phyloP scores from a whole-genome alignment of 345 rosid species.

The Salix udensis region DNA sequence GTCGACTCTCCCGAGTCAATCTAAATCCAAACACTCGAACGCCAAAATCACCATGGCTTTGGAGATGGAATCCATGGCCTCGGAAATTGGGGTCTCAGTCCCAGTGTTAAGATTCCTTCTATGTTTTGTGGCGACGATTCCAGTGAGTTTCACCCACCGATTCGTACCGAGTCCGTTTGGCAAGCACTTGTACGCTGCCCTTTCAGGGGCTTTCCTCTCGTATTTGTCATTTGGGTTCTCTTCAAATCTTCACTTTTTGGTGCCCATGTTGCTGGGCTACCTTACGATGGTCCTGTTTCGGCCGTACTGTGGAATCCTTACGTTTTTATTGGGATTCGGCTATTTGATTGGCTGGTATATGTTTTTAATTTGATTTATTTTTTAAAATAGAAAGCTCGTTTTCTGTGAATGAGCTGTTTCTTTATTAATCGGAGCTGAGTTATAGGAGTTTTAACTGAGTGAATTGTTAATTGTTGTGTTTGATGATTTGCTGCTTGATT shows the following conservation, averaged over 20 bases:
- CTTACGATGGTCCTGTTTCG: constrained; percentile 68
- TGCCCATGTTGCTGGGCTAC: constrained; percentile 74
- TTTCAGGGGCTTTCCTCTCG: constrained; percentile 64
- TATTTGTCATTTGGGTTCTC: constrained; percentile 81
- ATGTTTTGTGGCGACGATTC: constrained; percentile 83
- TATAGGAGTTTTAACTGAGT: background rate
- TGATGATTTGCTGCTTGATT: background rate
- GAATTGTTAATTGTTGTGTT: background rate
- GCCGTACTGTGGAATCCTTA: constrained; percentile 59
- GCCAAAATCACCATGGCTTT: constrained; percentile 15
- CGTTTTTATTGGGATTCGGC: constrained; percentile 69
- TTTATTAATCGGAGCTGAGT: background rate
- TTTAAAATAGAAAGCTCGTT: background rate
- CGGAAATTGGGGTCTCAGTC: constrained; percentile 74
- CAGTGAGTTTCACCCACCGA: constrained; percentile 62
- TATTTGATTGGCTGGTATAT: constrained; percentile 89
- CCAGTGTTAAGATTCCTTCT: constrained; percentile 81
- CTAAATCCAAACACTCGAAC: background rate
- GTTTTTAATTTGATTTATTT: background rate
- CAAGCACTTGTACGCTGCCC: constrained; percentile 64
- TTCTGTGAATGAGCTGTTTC: background rate
- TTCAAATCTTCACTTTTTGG: constrained; percentile 85
- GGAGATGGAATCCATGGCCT: constrained; percentile 53
- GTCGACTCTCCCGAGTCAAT: background rate
- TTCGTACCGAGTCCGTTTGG: constrained; percentile 57